Evolutionary conservation across 2,329 filamentous ascomycete genomes (phyloP).

Genomic region (Diaporthe sp.): DNA sequence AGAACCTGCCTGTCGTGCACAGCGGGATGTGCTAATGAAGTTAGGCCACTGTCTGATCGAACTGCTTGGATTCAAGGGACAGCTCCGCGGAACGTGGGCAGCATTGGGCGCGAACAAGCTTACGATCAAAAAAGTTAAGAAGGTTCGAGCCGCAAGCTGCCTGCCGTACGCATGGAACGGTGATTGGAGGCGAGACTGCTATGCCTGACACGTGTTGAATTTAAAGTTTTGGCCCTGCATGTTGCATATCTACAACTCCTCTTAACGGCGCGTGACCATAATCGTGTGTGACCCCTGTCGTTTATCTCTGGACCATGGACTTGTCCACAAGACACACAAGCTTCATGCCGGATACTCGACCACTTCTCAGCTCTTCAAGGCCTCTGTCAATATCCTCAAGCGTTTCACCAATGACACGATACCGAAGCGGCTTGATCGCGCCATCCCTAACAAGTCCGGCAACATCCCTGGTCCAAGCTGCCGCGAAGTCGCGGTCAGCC

Average conservation of each 20-base stretch:
- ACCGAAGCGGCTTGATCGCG: not conserved
- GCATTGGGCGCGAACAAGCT: not conserved
- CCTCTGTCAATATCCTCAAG: not conserved
- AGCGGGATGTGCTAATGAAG: not conserved
- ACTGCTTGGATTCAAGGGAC: not conserved
- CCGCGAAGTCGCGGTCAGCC: not conserved
- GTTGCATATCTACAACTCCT: not conserved
- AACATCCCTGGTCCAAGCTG: not conserved
- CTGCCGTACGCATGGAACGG: too few relatives aligned
- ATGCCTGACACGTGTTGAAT: too few relatives aligned
- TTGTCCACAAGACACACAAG: not conserved
- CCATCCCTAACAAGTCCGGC: not conserved
- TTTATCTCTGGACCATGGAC: not conserved
- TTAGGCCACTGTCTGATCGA: not conserved
- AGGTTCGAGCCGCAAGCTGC: too few relatives aligned
- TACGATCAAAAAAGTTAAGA: too few relatives aligned
- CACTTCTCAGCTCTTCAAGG: not conserved
- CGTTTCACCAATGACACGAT: not conserved
- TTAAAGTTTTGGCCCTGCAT: not conserved
- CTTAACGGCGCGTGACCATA: not conserved
- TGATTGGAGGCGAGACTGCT: too few relatives aligned
- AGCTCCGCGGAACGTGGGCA: not conserved
- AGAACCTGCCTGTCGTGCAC: too few relatives aligned
- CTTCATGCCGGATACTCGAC: not conserved
- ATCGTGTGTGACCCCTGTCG: too few relatives aligned